These are phyloP conservation scores for Fulvia fulva DNA, from an alignment of 2,329 filamentous ascomycete genomes.

Conservation along the genomic window DNA sequence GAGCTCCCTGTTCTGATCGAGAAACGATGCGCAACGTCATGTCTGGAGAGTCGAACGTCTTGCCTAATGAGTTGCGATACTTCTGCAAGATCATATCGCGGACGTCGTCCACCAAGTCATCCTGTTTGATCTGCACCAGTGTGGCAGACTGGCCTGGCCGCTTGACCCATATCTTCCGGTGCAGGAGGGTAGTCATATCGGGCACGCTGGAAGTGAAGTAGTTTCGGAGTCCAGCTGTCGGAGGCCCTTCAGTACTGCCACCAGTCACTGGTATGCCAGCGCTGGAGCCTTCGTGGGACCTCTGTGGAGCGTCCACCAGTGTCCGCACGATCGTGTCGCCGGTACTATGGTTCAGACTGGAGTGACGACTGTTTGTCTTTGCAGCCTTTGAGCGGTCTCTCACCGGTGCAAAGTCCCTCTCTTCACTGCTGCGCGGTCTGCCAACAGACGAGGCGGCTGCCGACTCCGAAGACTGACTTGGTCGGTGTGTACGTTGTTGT, in stretches of 20 bases:
- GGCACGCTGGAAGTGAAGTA: conserved; percentile 29
- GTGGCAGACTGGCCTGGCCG: conserved; percentile 81
- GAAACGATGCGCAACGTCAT: conserved; percentile 72
- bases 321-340: conserved; percentile 48
- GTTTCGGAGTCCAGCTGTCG: conserved; percentile 19
- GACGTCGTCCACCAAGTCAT: conserved; percentile 90
- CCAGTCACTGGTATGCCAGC: conserved; percentile 5
- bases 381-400: background rate
- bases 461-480: conserved; percentile 1
- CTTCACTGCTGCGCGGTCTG: background rate
- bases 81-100: conserved; percentile 89
- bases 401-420: background rate
- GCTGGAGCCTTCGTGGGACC: conserved; percentile 1
- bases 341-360: conserved; percentile 38
- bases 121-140: conserved; percentile 76
- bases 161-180: conserved; percentile 92
- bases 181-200: conserved; percentile 37
- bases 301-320: conserved; percentile 48
- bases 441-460: background rate
- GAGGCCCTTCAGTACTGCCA: conserved; percentile 5
- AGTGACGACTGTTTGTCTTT: conserved; percentile 31
- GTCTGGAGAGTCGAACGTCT: conserved; percentile 86
- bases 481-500: background rate
- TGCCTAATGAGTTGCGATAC: conserved; percentile 88
- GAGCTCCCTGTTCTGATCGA: conserved; percentile 42